Evolutionary conservation across 2,329 filamentous ascomycete genomes (phyloP), one percentile per base, ranked within the genome.

Genomic region (Thyridium curvatum): DNA sequence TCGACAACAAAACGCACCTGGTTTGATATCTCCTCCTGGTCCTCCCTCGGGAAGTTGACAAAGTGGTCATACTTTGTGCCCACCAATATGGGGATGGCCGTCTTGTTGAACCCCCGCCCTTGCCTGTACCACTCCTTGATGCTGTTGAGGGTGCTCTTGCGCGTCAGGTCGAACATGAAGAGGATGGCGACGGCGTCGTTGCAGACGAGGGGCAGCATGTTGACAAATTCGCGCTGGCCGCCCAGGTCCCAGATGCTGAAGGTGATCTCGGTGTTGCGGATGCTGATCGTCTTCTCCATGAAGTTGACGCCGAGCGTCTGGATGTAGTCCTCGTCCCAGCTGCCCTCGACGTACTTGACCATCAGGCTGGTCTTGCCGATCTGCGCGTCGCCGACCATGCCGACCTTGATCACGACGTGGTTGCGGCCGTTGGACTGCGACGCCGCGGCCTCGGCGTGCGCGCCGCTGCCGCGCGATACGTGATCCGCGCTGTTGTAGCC

Each of bases 111-210:
- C 17, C 93, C 93, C 47, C 93, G 79, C 35, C 93, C 93, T 65
- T 98, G 93, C 40, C 93, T 79, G 60, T 98, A 98, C 93, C 93
- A 98, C 62, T 98, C 93, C 71, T 98, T 98, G 72, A 98, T 97
- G 55, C 88, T 95, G 68, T 98, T 98, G 51, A 98, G 72, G 0
- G 93, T 98, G 66, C 90, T 96, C 74, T 98, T 98, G 51, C 93
- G 79, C 21, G 93, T 98, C 50, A 98, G 71, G 61, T 98, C 93
- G 62, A 98, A 98, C 93, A 98, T 98, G 78, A 98, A 98, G 32
- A 98, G 75, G 49, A 98, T 97, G 37, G 93, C 93, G 26, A 98
- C 93, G 8, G 93, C 93, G 56, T 98, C 93, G 61, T 98, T 98
- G 73, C 93, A 98, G 44, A 98, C 93, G n/a, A 98, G 77, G 16